phyloP scores from a whole-genome alignment of 192 early-diverging fungal species.

The Neocallimastix lanati region DNA sequence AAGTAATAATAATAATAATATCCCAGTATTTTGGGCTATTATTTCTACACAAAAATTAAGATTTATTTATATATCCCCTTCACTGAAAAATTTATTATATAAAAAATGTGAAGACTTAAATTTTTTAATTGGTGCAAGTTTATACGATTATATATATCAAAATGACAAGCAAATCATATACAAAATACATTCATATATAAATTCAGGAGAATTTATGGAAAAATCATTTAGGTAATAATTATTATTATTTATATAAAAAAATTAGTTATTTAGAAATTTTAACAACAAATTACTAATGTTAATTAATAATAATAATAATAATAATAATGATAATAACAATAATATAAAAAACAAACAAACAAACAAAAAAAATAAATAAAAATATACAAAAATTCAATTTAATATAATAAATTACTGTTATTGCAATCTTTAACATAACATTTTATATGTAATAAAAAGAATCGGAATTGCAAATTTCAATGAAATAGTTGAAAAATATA shows the following conservation, averaged over 20 bases:
- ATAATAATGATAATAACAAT: too few relatives aligned
- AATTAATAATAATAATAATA: too few relatives aligned
- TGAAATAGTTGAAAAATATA: neutral
- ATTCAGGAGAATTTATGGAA: neutral
- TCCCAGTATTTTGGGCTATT: neutral
- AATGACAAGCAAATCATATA: neutral
- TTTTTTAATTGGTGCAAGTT: neutral
- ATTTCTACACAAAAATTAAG: neutral
- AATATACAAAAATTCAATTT: too few relatives aligned
- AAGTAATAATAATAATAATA: neutral
- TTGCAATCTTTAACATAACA: too few relatives aligned
- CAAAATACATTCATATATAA: neutral
- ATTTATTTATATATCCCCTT: neutral
- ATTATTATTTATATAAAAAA: too few relatives aligned
- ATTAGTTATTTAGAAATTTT: too few relatives aligned
- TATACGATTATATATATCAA: neutral
- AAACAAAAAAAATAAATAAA: too few relatives aligned
- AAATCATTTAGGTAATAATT: neutral
- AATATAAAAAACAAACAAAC: too few relatives aligned
- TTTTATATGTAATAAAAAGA: too few relatives aligned
- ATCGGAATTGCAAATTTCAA: neutral
- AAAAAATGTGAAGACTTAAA: neutral
- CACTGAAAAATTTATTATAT: neutral
- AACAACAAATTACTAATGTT: too few relatives aligned
- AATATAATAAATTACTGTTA: too few relatives aligned